phyloP scores from a whole-genome alignment of 169 alveolate species.

The Plasmodium falciparum region DNA sequence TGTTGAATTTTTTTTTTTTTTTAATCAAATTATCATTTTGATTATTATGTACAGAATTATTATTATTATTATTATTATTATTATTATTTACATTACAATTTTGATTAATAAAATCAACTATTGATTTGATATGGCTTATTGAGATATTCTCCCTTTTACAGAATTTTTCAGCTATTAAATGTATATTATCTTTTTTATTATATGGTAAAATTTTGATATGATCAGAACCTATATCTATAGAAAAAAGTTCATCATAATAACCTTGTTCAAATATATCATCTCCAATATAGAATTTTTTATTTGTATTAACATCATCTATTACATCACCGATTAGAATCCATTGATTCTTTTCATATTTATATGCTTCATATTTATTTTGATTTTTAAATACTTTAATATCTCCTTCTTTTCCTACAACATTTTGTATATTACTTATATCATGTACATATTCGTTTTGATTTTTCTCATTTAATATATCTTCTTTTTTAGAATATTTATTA shows the following conservation, averaged over 20 bases:
- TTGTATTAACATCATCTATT: constrained; percentile 36
- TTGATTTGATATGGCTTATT: constrained; percentile 45
- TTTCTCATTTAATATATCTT: background rate
- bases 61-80: background rate
- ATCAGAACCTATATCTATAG: constrained; percentile 52
- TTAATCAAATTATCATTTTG: constrained; percentile 8
- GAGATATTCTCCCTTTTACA: constrained; percentile 69
- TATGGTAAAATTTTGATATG: constrained; percentile 40
- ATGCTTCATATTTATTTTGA: constrained; percentile 55
- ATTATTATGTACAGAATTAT: background rate
- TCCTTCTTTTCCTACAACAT: constrained; percentile 55
- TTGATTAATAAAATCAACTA: constrained; percentile 70
- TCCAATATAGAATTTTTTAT: constrained; percentile 63
- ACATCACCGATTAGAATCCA: constrained; percentile 71
- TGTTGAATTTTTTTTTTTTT: constrained; percentile 18
- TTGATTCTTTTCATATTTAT: constrained; percentile 48
- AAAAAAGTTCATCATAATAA: constrained; percentile 57
- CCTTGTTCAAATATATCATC: constrained; percentile 62
- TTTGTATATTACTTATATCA: constrained; percentile 32
- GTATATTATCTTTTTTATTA: constrained; percentile 53
- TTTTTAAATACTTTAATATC: constrained; percentile 62
- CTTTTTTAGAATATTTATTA: constrained; percentile 3
- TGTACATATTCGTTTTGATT: constrained; percentile 16
- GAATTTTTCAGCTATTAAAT: constrained; percentile 63
- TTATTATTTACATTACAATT: constrained; percentile 11